A percentile compares a stretch with the other conserved stretches of the same genome.
These are phyloP conservation scores for Aristolochia fimbriata DNA, from an alignment of 164 flowering plant species.

Conservation along the genomic window DNA sequence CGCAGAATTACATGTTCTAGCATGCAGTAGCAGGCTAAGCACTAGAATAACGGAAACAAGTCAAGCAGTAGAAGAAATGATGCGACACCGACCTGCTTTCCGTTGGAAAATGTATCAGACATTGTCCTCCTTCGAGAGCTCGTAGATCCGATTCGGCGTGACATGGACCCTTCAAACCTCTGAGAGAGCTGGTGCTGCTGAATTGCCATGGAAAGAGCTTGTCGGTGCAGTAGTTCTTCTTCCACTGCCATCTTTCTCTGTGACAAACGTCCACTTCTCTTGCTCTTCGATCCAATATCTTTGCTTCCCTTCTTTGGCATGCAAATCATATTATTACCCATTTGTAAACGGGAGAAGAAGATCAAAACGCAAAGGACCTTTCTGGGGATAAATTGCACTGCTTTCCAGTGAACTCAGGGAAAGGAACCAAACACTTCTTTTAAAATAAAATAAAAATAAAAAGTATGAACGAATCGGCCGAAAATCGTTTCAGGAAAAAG, in stretches of 20 bases:
- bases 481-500: too few species aligned
- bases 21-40: too few species aligned
- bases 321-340: conserved; percentile 63
- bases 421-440: too few species aligned
- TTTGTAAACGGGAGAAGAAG: conserved; percentile 8
- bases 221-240: conserved; percentile 51
- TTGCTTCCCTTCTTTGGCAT: conserved; percentile 44
- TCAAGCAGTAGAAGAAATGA: too few species aligned
- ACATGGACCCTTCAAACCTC: conserved; percentile 73
- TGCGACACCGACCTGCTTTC: conserved; percentile 33
- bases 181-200: conserved; percentile 64
- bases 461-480: too few species aligned
- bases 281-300: conserved; percentile 44
- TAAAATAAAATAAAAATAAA: too few species aligned
- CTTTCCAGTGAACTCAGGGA: too few species aligned
- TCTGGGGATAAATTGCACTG: too few species aligned
- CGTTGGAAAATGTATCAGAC: conserved; percentile 39
- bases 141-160: conserved; percentile 53
- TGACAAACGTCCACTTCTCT: conserved; percentile 38
- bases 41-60: too few species aligned
- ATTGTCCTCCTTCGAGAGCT: conserved; percentile 40
- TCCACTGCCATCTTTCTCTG: conserved; percentile 39
- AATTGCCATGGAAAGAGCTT: conserved; percentile 66
- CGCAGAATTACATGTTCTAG: too few species aligned
- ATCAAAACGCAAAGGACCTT: too few species aligned